Evolutionary conservation across 371 early-diverging fungal species (phyloP), one percentile per base, ranked within the genome.

Genomic region (Funneliformis caledonium): DNA sequence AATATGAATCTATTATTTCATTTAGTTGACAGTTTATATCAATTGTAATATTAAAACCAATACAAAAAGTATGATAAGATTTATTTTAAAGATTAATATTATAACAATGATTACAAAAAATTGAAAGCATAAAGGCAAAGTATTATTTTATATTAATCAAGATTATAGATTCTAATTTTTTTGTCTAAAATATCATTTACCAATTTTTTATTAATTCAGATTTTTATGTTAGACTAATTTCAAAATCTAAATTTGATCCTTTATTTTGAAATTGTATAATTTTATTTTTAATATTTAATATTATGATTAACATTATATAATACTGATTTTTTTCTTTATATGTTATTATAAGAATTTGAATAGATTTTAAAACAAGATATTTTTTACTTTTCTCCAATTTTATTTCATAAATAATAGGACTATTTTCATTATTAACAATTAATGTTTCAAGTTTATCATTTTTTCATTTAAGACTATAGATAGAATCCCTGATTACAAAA

Each of bases 141-240:
- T 72, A 72, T 47, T 50, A 16, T 10, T 22, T 1, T 26, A 47
- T 72, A 47, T 72, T 31, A 31, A 72, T 48, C 9, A 72, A 19
- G 2, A 72, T 72, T 26, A 48, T 72, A n/a, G 72, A 72, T 14
- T 50, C 72, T 50, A 7, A 48, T 72, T 16, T 68, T 37, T 16
- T 37, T 10, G 5, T 9, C 47, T 47, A 47, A 47, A 47, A 47
- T 47, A 16, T 45, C 10, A 37, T 31, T 2, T 68, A 37, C 12
- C 37, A n/a, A n/a, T 68, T 8, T 7, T 68, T 5, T 9, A 7
- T 62, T 62, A 26, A 26, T 62, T 62, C n/a, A n/a, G n/a, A n/a
- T n/a, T n/a, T n/a, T n/a, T n/a, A n/a, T n/a, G n/a, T n/a, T n/a
- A n/a, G n/a, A n/a, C n/a, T n/a, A n/a, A n/a, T n/a, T 22, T 62